phyloP scores from a whole-genome alignment of 2,329 filamentous ascomycete genomes.

The Alternaria burnsii region DNA sequence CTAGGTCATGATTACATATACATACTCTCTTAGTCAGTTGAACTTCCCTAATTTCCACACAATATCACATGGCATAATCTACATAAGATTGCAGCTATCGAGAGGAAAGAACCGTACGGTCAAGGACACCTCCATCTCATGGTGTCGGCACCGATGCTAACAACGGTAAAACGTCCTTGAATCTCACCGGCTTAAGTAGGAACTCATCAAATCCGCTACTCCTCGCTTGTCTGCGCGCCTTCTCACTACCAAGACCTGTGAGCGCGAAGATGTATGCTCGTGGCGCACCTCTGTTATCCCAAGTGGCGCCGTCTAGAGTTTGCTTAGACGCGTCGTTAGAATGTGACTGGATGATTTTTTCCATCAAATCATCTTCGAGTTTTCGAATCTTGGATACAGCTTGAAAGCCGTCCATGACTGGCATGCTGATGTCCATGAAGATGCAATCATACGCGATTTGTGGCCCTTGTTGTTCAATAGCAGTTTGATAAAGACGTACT shows the following conservation, averaged over 20 bases:
- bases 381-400: constrained; percentile 35
- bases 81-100: neutral
- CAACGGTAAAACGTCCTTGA: constrained; percentile 26
- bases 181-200: constrained; percentile 34
- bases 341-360: neutral
- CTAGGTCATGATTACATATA: neutral
- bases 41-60: neutral
- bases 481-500: constrained; percentile 28
- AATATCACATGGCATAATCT: neutral
- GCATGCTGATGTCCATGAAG: constrained; percentile 47
- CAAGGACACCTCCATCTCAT: neutral
- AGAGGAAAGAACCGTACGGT: neutral
- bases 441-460: constrained; percentile 29
- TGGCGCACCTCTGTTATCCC: neutral
- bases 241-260: constrained; percentile 35
- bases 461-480: neutral
- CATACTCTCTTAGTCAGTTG: neutral
- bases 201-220: constrained; percentile 31
- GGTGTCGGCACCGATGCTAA: neutral
- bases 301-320: neutral
- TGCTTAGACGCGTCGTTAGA: neutral
- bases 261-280: constrained; percentile 26
- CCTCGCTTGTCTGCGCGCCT: constrained; percentile 24
- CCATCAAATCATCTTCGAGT: constrained; percentile 23
- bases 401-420: constrained; percentile 42